Evolutionary conservation across 345 rosid species (phyloP), one percentile per base, ranked within the genome.

Genomic region (Anacardium occidentale): DNA sequence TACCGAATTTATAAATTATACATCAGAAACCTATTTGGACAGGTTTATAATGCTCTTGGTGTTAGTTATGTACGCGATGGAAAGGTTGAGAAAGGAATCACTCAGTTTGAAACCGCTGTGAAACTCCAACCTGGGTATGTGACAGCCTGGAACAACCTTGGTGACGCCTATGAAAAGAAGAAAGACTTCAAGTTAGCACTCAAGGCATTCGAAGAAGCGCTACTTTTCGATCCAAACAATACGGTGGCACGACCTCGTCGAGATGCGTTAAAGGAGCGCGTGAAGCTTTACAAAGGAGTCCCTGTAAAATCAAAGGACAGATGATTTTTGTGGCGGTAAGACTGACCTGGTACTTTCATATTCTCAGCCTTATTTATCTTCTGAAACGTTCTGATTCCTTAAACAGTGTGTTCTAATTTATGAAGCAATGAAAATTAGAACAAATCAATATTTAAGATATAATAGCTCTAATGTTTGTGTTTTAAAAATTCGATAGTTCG

Each of bases 141-240:
- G 66, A 92, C 94, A 8, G 99, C 98, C 56, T 95, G 98, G 99
- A 95, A 92, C 87, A 92, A 95, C 83, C 98, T 95, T 37, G 99
- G 99, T 10, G 98, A 95, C 75, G 99, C 99, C 24, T 88, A 87
- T 32, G 98, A 92, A 87, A 85, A 90, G 94, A 92, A 88, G 64
- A 89, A 90, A 48, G 96, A 95, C 76, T 73, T 85, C 44, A 86
- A 84, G 26, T 79, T 87, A 60, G 97, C 97, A 15, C 90, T 95
- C 48, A 90, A 76, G 78, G 99, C 98, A n/a, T 95, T 95, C 68
- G 98, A 95, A 77, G 98, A 95, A 85, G 97, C 83, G 50, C 72
- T 90, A 22, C 86, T 92, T 70, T 95, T 95, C 70, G 97, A 92
- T 83, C 99, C 99, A 0, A 95, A 89, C 82, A 92, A 90, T 51